These are phyloP conservation scores for Citeromyces nyonsensis DNA, from an alignment of 805 yeast species.

Conservation along the genomic window DNA sequence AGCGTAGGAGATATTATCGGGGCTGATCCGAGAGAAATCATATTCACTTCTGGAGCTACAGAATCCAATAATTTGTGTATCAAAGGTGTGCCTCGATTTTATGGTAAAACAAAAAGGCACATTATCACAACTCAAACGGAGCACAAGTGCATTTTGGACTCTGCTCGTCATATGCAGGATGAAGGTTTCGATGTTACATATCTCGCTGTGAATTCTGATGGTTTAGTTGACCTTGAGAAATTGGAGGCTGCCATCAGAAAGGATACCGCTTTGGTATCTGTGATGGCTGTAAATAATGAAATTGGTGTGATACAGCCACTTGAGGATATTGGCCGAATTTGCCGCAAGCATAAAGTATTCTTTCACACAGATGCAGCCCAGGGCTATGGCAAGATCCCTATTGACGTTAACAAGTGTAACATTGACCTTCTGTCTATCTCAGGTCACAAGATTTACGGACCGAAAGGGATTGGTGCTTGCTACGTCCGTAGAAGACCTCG, in stretches of 20 bases:
- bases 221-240: constrained; percentile 64
- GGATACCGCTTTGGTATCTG: constrained; percentile 79
- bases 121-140: constrained; percentile 94
- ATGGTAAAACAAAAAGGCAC: constrained; percentile 79
- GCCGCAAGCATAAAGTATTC: constrained; percentile 78
- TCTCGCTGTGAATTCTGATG: constrained; percentile 69
- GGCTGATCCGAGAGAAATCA: constrained; percentile 94
- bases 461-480: constrained; percentile 94
- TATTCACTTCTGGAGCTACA: constrained; percentile 96
- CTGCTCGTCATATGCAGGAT: constrained; percentile 87
- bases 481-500: constrained; percentile 96
- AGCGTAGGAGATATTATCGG: constrained; percentile 72
- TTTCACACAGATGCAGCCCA: constrained; percentile 98
- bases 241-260: constrained; percentile 75
- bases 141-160: constrained; percentile 97
- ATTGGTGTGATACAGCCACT: constrained; percentile 95
- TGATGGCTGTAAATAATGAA: constrained; percentile 97
- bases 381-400: constrained; percentile 85
- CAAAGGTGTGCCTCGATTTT: constrained; percentile 93
- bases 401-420: constrained; percentile 87
- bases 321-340: constrained; percentile 81
- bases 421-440: constrained; percentile 89
- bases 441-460: constrained; percentile 95
- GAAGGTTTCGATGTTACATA: constrained; percentile 96
- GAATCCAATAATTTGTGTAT: constrained; percentile 91